phyloP scores from a whole-genome alignment of 73 alveolate species.

The Tetrahymena malaccensis region DNA sequence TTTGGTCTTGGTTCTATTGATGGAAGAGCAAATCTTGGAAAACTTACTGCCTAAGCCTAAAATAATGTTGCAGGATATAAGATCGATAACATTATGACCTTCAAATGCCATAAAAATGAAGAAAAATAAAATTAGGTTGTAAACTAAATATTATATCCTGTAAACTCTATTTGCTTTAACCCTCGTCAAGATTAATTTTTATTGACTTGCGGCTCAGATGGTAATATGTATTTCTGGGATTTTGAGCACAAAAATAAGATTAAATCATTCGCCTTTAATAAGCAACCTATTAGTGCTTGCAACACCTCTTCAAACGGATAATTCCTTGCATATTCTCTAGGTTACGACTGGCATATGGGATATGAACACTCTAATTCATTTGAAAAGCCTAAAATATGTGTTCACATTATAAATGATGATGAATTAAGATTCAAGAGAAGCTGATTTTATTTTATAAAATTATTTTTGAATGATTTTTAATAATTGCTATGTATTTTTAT shows the following conservation, averaged over 20 bases:
- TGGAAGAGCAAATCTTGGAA: conserved; percentile 2
- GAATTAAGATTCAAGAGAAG: neutral
- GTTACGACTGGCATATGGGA: conserved; percentile 22
- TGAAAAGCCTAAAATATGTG: neutral
- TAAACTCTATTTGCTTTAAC: neutral
- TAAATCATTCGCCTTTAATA: neutral
- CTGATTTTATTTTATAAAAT: neutral
- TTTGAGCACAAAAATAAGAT: neutral
- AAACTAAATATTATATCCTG: neutral
- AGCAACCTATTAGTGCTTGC: conserved; percentile 5
- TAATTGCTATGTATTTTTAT: too few species aligned
- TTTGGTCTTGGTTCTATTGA: conserved; percentile 15
- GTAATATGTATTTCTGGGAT: conserved; percentile 16
- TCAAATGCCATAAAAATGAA: neutral
- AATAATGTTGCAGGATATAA: neutral
- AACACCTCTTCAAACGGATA: conserved; percentile 3
- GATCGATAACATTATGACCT: neutral
- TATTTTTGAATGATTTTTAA: too few species aligned
- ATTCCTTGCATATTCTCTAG: conserved; percentile 10
- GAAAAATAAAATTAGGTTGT: neutral
- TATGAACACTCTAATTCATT: neutral
- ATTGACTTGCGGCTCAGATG: conserved; percentile 24
- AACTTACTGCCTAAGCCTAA: neutral
- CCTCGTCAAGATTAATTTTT: neutral
- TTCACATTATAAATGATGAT: neutral